phyloP scores from a whole-genome alignment of 768 basidiomycete species.

The Amanita rimosa region DNA sequence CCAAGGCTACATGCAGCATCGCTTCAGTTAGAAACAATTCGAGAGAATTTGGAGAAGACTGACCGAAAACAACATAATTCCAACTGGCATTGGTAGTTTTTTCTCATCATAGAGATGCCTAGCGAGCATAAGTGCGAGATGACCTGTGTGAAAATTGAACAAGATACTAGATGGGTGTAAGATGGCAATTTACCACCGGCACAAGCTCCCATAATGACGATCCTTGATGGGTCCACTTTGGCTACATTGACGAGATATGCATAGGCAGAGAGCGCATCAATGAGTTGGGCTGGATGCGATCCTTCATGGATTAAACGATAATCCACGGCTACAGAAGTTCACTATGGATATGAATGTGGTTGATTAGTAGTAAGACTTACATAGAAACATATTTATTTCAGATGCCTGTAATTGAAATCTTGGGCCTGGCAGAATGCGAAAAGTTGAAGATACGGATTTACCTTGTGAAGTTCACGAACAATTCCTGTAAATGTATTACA shows the following conservation, averaged over 20 bases:
- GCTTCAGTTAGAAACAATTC: no score
- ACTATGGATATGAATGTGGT: no score
- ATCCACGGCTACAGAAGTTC: no score
- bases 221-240: constrained; percentile 12
- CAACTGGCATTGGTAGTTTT: constrained; percentile 12
- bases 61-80: constrained; percentile 5
- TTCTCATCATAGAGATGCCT: constrained; percentile 9
- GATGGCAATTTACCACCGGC: constrained; percentile 27
- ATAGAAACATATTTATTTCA: constrained; percentile 8
- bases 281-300: no score
- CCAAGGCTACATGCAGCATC: constrained; percentile 9
- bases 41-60: no score
- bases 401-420: constrained; percentile 3
- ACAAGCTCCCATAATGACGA: constrained; percentile 40
- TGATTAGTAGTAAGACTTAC: constrained; percentile 12
- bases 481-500: constrained; percentile 3
- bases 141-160: background rate
- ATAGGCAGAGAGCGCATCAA: no score
- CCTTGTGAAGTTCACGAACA: constrained; percentile 7
- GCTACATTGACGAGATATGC: no score
- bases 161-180: background rate
- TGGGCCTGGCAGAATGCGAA: background rate
- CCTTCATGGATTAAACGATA: no score
- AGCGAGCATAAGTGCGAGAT: constrained; percentile 5
- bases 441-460: background rate